A percentile compares a stretch with the other conserved stretches of the same genome.
These are phyloP conservation scores for Globisporangium megalacanthum DNA, from an alignment of 352 stramenopile species.

Conservation along the genomic window DNA sequence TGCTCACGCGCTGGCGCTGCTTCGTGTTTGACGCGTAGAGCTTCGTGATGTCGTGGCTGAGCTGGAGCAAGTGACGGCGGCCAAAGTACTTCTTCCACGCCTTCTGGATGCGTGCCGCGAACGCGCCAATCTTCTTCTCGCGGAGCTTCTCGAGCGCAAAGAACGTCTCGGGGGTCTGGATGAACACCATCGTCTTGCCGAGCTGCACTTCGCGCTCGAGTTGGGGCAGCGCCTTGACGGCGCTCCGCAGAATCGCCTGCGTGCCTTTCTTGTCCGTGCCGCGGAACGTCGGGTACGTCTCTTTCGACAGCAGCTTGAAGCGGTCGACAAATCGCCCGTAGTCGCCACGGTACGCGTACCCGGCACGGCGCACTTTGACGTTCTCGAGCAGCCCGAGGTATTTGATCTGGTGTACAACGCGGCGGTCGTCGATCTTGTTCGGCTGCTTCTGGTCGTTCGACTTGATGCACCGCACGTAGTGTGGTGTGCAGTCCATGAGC, in stretches of 20 bases:
- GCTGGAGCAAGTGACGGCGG: constrained; percentile 73
- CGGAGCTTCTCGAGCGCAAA: constrained; percentile 87
- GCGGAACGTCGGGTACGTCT: constrained; percentile 79
- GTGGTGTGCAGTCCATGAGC: constrained; percentile 87
- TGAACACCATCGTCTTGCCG: constrained; percentile 90
- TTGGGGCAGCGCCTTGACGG: constrained; percentile 58
- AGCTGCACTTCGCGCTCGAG: constrained; percentile 83
- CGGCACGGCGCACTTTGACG: constrained; percentile 81
- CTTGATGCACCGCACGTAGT: constrained; percentile 92
- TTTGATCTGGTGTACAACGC: constrained; percentile 86
- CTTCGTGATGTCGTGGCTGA: constrained; percentile 84
- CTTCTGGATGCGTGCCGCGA: constrained; percentile 75
- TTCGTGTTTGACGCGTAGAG: constrained; percentile 78
- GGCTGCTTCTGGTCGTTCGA: constrained; percentile 88
- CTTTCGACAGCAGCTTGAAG: constrained; percentile 74
- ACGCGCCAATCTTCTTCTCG: constrained; percentile 74
- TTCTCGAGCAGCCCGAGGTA: constrained; percentile 86
- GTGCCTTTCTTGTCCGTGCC: constrained; percentile 81
- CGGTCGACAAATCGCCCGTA: constrained; percentile 84
- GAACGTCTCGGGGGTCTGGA: constrained; percentile 86
- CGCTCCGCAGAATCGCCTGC: constrained; percentile 75
- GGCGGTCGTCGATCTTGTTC: constrained; percentile 81
- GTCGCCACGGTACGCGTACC: constrained; percentile 83
- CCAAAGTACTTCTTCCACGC: constrained; percentile 79
- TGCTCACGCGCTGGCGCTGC: constrained; percentile 78